Base-by-base conservation (phyloP, 768 basidiomycete species). In the Phaeolepiota aurea region DNA sequence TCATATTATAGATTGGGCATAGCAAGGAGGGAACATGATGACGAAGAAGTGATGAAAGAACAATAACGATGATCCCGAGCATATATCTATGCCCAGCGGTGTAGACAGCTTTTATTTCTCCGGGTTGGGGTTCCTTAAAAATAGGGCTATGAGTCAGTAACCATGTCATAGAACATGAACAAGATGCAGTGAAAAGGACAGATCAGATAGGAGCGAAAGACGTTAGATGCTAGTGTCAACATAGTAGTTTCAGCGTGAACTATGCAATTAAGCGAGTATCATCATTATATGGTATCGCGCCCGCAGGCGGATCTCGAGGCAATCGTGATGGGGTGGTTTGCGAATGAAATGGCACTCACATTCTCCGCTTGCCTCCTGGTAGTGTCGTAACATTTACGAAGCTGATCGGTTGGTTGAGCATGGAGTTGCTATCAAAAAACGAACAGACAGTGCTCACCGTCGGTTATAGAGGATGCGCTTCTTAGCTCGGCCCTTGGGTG, bases 161-260 rank as follows among this genome's bases (percentile, higher is more conserved):
- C n/a, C n/a, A n/a, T n/a, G n/a, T n/a, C n/a, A n/a, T 41, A 28
- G 32, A 20, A 41, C 44, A 21, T 38, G 19, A 32, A 13, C 14
- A 39, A 42, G 44, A 43, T 40, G 44, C 45, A 40, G 52, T 40
- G 42, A 32, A 36, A 32, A 38, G 41, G 49, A 43, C 47, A 40
- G 54, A 63, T 93, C 91, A 93, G 89, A 93, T 93, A 93, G 90
- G 89, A 93, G 91, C 90, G 91, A 93, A 93, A 93, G 91, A 96
- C 89, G 62, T 77, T 69, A 77, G 84, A 87, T 88, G 81, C 51
- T 71, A 77, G 65, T 82, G 66, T 91, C 85, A 80, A 87, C 88
- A 91, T 63, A 56, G n/a, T n/a, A 62, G 65, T 63, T 87, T 94
- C 89, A 82, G 90, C 80, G 87, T 93, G 89, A 92, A 93, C 91